Conservation (phyloP, 371 early-diverging fungal genomes). For the Dichotomocladium elegans region DNA sequence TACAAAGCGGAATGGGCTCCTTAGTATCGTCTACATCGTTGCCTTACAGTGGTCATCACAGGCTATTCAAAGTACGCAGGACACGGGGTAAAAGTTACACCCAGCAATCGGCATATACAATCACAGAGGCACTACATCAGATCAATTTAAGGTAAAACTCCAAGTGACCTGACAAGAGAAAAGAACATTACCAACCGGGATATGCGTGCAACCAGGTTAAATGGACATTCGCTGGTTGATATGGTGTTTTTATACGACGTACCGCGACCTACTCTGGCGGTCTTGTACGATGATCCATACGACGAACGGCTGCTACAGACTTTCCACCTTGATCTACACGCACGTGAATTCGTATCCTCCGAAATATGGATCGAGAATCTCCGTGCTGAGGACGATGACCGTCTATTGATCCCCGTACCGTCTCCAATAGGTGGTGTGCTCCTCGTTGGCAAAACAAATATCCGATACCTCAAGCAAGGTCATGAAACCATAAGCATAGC, state of each 20-base stretch:
- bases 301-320: constrained; percentile 35
- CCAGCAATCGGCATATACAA: no score
- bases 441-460: constrained; percentile 63
- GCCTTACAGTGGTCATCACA: no score
- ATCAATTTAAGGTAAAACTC: no score
- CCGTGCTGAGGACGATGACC: constrained; percentile 42
- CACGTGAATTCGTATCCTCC: constrained; percentile 25
- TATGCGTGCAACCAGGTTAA: no score
- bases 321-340: neutral
- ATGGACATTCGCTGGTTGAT: constrained; percentile 67
- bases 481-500: constrained; percentile 49
- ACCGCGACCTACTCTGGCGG: constrained; percentile 56
- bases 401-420: constrained; percentile 58
- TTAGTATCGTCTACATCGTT: no score
- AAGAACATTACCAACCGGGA: no score
- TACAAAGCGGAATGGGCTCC: no score
- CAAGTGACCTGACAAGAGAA: no score
- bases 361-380: constrained; percentile 49
- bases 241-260: constrained; percentile 63
- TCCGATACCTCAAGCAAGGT: constrained; percentile 56
- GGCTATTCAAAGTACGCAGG: no score
- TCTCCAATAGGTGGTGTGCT: constrained; percentile 64
- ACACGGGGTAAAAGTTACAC: no score
- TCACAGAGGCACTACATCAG: no score
- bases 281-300: constrained; percentile 74